Conservation (phyloP, 495 filamentous ascomycete species). For the Penicillium verhagenii region DNA sequence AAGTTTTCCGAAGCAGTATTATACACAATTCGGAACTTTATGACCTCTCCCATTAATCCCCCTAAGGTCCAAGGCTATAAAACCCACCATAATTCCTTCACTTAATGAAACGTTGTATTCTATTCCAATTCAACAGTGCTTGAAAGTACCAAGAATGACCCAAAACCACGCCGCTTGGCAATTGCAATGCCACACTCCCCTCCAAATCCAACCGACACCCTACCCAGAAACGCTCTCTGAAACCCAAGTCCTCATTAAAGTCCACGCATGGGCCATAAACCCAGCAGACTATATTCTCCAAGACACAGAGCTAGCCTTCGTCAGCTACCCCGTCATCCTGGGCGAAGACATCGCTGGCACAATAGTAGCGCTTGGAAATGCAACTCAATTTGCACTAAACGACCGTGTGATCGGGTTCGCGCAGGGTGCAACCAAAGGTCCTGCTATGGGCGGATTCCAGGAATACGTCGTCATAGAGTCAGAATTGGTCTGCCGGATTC, state of each 20-base stretch:
- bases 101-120: too few species aligned
- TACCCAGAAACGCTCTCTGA: neutral
- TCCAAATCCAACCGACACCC: slow-evolving; percentile 1
- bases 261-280: slow-evolving; percentile 14
- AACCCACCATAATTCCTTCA: too few species aligned
- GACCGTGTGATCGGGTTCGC: slow-evolving; percentile 27
- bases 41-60: neutral
- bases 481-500: slow-evolving; percentile 43
- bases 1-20: too few species aligned
- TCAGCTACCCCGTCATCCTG: slow-evolving; percentile 48
- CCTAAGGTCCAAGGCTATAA: neutral
- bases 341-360: slow-evolving; percentile 56
- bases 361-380: slow-evolving; percentile 47
- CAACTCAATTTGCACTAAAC: slow-evolving; percentile 41
- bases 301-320: slow-evolving; percentile 4
- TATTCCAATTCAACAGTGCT: neutral
- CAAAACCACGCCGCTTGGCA: slow-evolving; percentile 5
- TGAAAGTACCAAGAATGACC: neutral
- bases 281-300: slow-evolving; percentile 7
- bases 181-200: neutral
- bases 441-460: slow-evolving; percentile 44
- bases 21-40: too few species aligned
- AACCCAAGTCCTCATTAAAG: neutral
- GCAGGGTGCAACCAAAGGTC: slow-evolving; percentile 8
- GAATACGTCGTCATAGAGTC: slow-evolving; percentile 40